Percentiles rank a stretch among this genome's conserved stretches.
Evolutionary conservation across 2,329 filamentous ascomycete genomes (phyloP).

Genomic region (Monilinia fructigena): DNA sequence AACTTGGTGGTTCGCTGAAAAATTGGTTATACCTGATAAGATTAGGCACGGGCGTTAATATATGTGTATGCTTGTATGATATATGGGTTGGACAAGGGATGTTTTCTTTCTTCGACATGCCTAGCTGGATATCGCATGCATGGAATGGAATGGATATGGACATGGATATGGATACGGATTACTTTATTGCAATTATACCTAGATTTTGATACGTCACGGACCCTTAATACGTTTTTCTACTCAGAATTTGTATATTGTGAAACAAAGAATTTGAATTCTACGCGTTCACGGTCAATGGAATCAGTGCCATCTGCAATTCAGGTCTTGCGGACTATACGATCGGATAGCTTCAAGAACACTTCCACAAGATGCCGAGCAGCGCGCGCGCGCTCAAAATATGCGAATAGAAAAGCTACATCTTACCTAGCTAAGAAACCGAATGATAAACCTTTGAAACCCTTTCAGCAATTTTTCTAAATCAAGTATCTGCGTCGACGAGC

Average conservation of each 20-base stretch:
- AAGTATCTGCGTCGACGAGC: background rate
- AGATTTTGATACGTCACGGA: background rate
- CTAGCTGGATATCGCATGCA: conserved; percentile 4
- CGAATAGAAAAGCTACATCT: background rate
- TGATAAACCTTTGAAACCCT: background rate
- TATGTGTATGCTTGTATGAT: conserved; percentile 15
- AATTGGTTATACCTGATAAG: conserved; percentile 7
- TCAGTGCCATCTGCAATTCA: background rate
- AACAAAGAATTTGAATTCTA: background rate
- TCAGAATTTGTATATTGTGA: background rate
- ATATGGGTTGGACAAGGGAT: conserved; percentile 1
- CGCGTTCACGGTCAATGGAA: background rate
- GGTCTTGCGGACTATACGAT: background rate
- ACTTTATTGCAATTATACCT: background rate
- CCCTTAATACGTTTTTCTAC: background rate
- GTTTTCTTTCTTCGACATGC: background rate
- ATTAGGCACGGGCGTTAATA: background rate
- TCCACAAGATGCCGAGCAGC: background rate
- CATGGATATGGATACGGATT: background rate
- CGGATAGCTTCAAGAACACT: background rate
- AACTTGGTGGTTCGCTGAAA: conserved; percentile 3
- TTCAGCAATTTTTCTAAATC: too few species aligned
- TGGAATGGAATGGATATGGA: background rate
- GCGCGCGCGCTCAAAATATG: background rate
- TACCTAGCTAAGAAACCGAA: background rate